Evolutionary conservation across 2,329 filamentous ascomycete species (phyloP).

Genomic region (Xylariales sp.): DNA sequence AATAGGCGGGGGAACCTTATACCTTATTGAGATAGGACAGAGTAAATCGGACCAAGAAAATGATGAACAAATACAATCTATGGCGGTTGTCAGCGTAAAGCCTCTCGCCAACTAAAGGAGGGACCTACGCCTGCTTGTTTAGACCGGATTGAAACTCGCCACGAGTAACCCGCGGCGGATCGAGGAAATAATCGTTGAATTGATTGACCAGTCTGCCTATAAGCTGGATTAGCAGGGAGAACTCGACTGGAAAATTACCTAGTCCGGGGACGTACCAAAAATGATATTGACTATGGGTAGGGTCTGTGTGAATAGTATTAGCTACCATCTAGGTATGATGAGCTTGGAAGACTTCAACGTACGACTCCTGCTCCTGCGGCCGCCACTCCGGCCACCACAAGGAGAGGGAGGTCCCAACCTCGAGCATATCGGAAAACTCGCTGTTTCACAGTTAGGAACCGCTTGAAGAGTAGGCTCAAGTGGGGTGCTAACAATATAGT

Average conservation of each 20-base stretch:
- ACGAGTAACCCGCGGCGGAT: slow-evolving; percentile 49
- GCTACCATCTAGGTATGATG: neutral
- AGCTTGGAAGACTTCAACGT: slow-evolving; percentile 35
- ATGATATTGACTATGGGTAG: slow-evolving; percentile 70
- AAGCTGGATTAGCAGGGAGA: slow-evolving; percentile 22
- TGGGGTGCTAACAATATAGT: slow-evolving; percentile 55
- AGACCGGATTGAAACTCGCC: slow-evolving; percentile 56
- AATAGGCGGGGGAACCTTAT: slow-evolving; percentile 26
- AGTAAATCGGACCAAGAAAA: slow-evolving; percentile 75
- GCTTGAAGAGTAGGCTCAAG: neutral
- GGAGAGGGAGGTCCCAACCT: slow-evolving; percentile 62
- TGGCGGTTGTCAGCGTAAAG: slow-evolving; percentile 31
- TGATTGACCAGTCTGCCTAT: slow-evolving; percentile 59
- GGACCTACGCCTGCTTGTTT: slow-evolving; percentile 59
- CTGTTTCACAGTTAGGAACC: slow-evolving; percentile 46
- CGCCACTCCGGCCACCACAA: slow-evolving; percentile 59
- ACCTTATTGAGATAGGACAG: slow-evolving; percentile 72
- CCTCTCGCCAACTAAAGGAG: neutral
- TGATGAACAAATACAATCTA: slow-evolving; percentile 74
- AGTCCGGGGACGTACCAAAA: slow-evolving; percentile 56
- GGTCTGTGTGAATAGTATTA: slow-evolving; percentile 52
- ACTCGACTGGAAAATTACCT: slow-evolving; percentile 21
- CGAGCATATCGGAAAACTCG: slow-evolving; percentile 66
- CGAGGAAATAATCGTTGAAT: slow-evolving; percentile 59
- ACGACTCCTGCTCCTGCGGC: slow-evolving; percentile 63